Conservation (phyloP, 164 flowering plant species). For the Kalanchoe fedtschenkoi region DNA sequence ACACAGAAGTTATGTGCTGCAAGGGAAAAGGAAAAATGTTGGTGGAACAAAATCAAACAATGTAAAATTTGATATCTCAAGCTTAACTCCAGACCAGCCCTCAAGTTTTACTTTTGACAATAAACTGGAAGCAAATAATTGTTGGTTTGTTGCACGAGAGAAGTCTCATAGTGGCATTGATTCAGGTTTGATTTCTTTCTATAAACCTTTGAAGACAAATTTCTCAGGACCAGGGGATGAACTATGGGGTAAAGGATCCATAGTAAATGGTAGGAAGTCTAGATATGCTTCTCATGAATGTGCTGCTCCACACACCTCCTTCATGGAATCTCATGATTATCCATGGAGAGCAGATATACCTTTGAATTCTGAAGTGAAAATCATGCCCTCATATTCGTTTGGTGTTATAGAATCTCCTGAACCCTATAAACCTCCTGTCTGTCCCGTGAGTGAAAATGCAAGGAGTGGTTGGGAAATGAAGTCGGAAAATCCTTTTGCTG, state of each 20-base stretch:
- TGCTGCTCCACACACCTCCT: neutral
- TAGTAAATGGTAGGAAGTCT: slow-evolving; percentile 12
- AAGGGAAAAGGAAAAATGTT: slow-evolving; percentile 8
- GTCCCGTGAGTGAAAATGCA: neutral
- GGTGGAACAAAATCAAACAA: slow-evolving; percentile 12
- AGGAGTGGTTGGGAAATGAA: slow-evolving; percentile 13
- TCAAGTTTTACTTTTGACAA: slow-evolving; percentile 12
- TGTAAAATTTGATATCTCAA: slow-evolving; percentile 13
- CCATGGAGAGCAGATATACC: slow-evolving; percentile 14
- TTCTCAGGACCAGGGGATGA: slow-evolving; percentile 10
- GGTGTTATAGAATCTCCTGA: neutral
- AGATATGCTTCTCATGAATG: slow-evolving; percentile 8
- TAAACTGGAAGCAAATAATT: slow-evolving; percentile 12
- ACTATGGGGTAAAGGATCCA: slow-evolving; percentile 16
- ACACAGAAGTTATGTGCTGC: slow-evolving; percentile 8
- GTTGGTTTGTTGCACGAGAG: slow-evolving; percentile 22
- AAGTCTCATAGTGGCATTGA: slow-evolving; percentile 13
- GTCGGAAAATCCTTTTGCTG: slow-evolving; percentile 12
- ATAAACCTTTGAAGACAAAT: slow-evolving; percentile 10
- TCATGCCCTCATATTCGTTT: slow-evolving; percentile 12
- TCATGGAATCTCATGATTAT: slow-evolving; percentile 11
- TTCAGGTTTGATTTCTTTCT: slow-evolving; percentile 15
- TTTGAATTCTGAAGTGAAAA: slow-evolving; percentile 13
- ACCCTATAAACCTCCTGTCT: neutral
- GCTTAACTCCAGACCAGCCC: slow-evolving; percentile 11